Evolutionary conservation across 495 filamentous ascomycete genomes (phyloP), one percentile per base, ranked within the genome.

Genomic region (Saxispiralis lemnorum): DNA sequence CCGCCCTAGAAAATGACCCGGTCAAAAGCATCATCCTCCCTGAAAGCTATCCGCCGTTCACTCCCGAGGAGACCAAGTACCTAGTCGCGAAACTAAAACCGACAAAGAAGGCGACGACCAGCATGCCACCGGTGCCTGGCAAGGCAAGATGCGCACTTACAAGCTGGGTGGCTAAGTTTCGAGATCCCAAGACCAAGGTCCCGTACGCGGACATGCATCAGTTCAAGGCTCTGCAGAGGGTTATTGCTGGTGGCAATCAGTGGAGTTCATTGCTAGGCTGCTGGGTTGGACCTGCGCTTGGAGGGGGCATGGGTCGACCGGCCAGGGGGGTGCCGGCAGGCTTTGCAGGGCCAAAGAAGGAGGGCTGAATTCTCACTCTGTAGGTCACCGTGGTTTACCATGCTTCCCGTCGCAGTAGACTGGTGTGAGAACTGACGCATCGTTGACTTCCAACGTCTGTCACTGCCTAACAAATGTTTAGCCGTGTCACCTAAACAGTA

Each of bases 181-280:
- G 51, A 5, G 62, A 65, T 43, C 60, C 62, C 16, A 47, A 46
- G 39, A 65, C 62, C 7, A 56, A 61, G 11, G 44, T 65, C 36
- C 41, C 51, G 13, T 65, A 62, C 46, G 18, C 44, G 17, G 55
- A 60, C 45, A 36, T 45, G 31, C 48, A 56, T 35, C 54, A 53
- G 24, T 65, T 59, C 47, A 52, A 51, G 30, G 44, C 49, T 7
- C 36, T 65, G 0, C 52, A 52, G 45, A 41, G 61, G 16, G 38
- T 63, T 4, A 41, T 62, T 9, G 56, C 43, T 0, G 62, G 59
- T 0, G 52, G 50, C 9, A 53, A 51, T 48, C 9, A 33, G 49
- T 64, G 59, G 59, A 56, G 58, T 51, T 44, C 43, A 1, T 44
- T 47, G 12, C 41, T 63, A 44, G 61, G 57, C 12, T 56, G 52